Evolutionary conservation across 495 filamentous ascomycete genomes (phyloP).

Genomic region (Xylaria castorea): DNA sequence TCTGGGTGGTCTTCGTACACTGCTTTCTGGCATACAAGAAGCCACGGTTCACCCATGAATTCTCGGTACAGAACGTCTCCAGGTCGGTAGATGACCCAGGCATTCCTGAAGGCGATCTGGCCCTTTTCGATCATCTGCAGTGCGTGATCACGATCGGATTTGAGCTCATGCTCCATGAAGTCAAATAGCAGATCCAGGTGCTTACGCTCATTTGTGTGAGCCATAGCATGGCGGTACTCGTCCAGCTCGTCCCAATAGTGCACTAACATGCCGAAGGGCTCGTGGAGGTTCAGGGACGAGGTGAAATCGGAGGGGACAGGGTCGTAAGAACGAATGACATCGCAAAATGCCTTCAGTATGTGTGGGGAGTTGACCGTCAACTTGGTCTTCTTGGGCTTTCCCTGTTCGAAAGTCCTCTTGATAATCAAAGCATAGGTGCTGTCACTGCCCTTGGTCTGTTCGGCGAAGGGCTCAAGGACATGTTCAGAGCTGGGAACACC

Average conservation of each 20-base stretch:
- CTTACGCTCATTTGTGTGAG: conserved; percentile 37
- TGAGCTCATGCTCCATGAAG: conserved; percentile 43
- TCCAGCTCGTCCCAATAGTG: conserved; percentile 46
- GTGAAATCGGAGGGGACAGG: conserved; percentile 44
- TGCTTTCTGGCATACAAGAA: conserved; percentile 39
- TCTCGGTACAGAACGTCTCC: conserved; percentile 40
- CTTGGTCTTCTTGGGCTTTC: conserved; percentile 39
- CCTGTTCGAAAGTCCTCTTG: conserved; percentile 36
- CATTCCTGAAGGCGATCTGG: conserved; percentile 39
- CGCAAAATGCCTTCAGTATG: conserved; percentile 44
- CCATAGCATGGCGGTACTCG: conserved; percentile 34
- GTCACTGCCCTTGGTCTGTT: conserved; percentile 29
- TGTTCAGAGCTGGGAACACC: conserved; percentile 23
- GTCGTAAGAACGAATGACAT: conserved; percentile 49
- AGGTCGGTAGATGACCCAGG: conserved; percentile 50
- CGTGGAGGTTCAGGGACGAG: conserved; percentile 39
- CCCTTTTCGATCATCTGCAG: conserved; percentile 38
- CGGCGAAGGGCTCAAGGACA: conserved; percentile 32
- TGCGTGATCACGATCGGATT: conserved; percentile 37
- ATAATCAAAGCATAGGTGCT: conserved; percentile 46
- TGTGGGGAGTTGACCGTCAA: conserved; percentile 54
- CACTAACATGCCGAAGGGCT: conserved; percentile 38
- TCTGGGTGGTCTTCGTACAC: conserved; percentile 33
- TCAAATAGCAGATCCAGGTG: conserved; percentile 45
- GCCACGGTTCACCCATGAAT: conserved; percentile 41